Evolutionary conservation across 345 rosid species (phyloP).

Genomic region (Corymbia maculata): DNA sequence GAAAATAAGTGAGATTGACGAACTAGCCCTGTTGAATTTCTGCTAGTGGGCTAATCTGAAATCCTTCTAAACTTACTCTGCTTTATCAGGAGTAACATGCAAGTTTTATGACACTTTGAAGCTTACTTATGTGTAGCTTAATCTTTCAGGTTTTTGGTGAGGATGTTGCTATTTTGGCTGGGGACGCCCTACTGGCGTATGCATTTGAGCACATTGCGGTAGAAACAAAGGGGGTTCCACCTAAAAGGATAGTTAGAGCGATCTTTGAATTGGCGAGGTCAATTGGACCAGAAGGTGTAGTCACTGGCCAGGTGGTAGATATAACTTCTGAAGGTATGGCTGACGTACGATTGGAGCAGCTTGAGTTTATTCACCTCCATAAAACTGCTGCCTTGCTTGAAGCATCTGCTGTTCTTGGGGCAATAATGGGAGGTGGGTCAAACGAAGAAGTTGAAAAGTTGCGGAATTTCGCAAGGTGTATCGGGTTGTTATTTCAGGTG

Average conservation of each 20-base stretch:
- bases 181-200: constrained; percentile 57
- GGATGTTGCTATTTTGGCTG: constrained; percentile 75
- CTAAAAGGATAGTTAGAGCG: constrained; percentile 17
- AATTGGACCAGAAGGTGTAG: constrained; percentile 31
- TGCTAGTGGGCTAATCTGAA: background rate
- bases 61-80: background rate
- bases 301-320: constrained; percentile 26
- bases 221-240: constrained; percentile 11
- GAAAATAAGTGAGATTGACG: background rate
- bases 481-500: constrained; percentile 33
- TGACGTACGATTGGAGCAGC: constrained; percentile 11
- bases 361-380: constrained; percentile 34
- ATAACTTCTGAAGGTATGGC: constrained; percentile 13
- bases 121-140: background rate
- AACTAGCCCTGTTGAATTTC: background rate
- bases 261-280: constrained; percentile 21
- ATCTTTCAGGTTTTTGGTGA: constrained; percentile 47
- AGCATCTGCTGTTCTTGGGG: constrained; percentile 25
- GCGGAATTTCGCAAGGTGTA: constrained; percentile 12
- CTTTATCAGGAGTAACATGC: background rate
- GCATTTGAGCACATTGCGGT: constrained; percentile 32
- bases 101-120: background rate
- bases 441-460: constrained; percentile 21
- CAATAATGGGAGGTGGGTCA: constrained; percentile 26
- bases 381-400: constrained; percentile 31